Percentiles rank a stretch among this genome's conserved stretches.
These are phyloP conservation scores for Penicillium paxilli DNA, from an alignment of 495 filamentous ascomycete species.

Conservation along the genomic window DNA sequence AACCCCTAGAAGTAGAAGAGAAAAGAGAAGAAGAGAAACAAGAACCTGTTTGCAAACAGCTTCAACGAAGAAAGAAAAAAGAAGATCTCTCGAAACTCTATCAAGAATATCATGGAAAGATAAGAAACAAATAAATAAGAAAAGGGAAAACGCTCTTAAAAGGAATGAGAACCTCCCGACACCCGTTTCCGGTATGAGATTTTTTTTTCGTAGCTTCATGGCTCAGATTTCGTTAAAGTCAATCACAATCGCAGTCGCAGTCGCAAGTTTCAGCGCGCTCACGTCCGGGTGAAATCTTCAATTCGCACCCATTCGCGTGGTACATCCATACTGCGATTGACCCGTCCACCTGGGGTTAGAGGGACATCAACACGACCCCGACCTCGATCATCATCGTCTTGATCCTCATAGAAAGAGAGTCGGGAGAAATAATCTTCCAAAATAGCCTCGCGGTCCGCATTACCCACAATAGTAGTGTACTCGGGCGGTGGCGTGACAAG, in stretches of 20 bases:
- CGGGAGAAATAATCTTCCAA: constrained; percentile 90
- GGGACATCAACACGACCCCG: constrained; percentile 61
- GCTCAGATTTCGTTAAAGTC: constrained; percentile 19
- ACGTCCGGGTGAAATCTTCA: constrained; percentile 37
- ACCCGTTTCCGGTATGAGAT: constrained; percentile 18
- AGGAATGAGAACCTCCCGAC: constrained; percentile 5
- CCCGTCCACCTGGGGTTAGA: constrained; percentile 66
- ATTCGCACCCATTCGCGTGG: constrained; percentile 55
- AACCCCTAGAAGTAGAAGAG: no score
- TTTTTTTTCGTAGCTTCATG: constrained; percentile 37
- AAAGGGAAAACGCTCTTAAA: constrained; percentile 10
- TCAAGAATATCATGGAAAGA: not conserved
- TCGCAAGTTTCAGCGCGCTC: not conserved
- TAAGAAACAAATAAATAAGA: constrained; percentile 3
- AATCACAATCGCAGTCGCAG: constrained; percentile 1
- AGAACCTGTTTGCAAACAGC: not conserved
- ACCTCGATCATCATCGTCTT: constrained; percentile 53
- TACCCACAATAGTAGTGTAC: constrained; percentile 82
- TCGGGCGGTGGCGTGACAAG: constrained; percentile 83
- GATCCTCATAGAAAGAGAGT: constrained; percentile 57
- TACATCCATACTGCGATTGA: constrained; percentile 69
- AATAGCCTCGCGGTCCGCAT: constrained; percentile 69
- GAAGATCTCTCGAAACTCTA: not conserved
- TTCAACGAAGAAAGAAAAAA: not conserved
- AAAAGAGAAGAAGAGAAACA: no score